Conservation (phyloP, 1,139 yeast species). For the Lodderomyces orthopsilosis region DNA sequence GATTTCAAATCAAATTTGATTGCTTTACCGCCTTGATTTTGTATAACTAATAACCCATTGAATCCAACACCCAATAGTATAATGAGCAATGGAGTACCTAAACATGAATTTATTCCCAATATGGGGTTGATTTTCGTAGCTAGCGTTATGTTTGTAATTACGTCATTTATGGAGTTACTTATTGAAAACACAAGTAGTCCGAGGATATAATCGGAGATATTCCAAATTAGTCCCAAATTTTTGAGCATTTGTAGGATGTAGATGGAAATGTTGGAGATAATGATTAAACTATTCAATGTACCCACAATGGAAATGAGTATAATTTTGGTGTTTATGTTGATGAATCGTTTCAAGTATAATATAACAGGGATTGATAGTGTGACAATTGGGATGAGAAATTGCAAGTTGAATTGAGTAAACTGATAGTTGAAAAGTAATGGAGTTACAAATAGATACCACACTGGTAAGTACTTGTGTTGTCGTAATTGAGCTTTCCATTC, state of each 20-base stretch:
- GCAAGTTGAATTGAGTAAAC: slow-evolving; percentile 14
- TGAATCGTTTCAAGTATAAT: background rate
- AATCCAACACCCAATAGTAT: slow-evolving; percentile 41
- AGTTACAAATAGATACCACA: slow-evolving; percentile 23
- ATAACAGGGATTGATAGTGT: slow-evolving; percentile 13
- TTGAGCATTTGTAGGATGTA: slow-evolving; percentile 30
- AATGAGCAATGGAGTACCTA: slow-evolving; percentile 41
- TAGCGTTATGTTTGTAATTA: slow-evolving; percentile 40
- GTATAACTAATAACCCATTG: slow-evolving; percentile 26
- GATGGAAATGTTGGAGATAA: slow-evolving; percentile 30
- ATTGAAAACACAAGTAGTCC: slow-evolving; percentile 41
- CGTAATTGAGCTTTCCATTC: slow-evolving; percentile 11
- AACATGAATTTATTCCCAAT: slow-evolving; percentile 40
- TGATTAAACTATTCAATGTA: slow-evolving; percentile 24
- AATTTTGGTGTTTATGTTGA: slow-evolving; percentile 4
- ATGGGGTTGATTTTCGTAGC: slow-evolving; percentile 34
- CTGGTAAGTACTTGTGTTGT: slow-evolving; percentile 7
- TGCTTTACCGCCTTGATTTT: slow-evolving; percentile 8
- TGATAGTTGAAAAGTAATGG: slow-evolving; percentile 20
- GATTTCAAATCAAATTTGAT: slow-evolving; percentile 24
- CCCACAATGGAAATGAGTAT: slow-evolving; percentile 21
- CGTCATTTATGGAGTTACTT: slow-evolving; percentile 40
- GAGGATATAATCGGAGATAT: slow-evolving; percentile 38
- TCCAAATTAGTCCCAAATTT: slow-evolving; percentile 37
- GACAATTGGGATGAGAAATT: slow-evolving; percentile 9